Evolutionary conservation across 345 rosid species (phyloP), one percentile per base, ranked within the genome.

Genomic region (Eucalyptus sp.): DNA sequence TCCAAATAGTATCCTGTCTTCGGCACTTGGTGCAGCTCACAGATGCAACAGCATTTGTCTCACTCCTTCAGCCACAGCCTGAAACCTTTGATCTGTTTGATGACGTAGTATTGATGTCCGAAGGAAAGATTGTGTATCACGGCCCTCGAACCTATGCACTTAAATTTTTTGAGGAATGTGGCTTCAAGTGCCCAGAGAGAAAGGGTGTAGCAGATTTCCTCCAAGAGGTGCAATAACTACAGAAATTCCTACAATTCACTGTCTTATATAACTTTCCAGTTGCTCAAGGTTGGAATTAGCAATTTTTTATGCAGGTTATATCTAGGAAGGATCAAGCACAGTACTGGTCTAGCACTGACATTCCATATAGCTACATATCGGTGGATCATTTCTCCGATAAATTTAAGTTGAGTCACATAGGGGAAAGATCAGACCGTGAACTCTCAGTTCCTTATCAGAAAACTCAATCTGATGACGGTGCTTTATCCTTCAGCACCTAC

Each of bases 1-100:
- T 87, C 90, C 98, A 96, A 93, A 91, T 96, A 52, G 91, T 93
- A 68, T 85, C 94, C 29, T 95, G 94, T 88, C 91, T 96, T 79
- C 94, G 93, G 93, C 95, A 96, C 62, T 76, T 93, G 86, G 98
- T 93, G 88, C 98, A 95, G 50, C 83, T 93, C 29, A 92, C 94
- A n/a, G 93, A 96, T 79, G 92, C 96, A 29, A 95, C 98, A 11
- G 90, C 91, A 10, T 86, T 96, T 89, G 90, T 94, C 90, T 92
- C 96, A 33, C 94, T 96, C 86, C 98, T 96, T 87, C 96, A 96
- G 92, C 97, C 98, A 11, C 93, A 95, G 50, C 96, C 96, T 1
- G 96, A 95, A 91, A 92, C 94, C 66, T 96, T 91, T 87, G 91
- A 94, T 62, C 95, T 96, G 58, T 96, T 96, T 54, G 96, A 96